Conservation (phyloP, 1,284 basidiomycete species). For the Porodaedalea pini region DNA sequence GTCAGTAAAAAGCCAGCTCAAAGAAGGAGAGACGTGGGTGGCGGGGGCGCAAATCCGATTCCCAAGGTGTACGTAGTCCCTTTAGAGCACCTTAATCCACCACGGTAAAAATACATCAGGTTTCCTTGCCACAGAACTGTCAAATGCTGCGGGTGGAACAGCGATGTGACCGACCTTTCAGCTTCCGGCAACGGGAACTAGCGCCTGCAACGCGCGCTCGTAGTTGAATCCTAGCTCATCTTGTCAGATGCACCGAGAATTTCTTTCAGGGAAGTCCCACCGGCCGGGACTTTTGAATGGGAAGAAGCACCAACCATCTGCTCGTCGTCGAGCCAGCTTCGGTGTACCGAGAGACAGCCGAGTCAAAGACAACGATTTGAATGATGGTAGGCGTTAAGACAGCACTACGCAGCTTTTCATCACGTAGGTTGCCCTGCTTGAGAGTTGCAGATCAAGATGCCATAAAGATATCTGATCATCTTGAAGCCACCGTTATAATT, state of each 20-base stretch:
- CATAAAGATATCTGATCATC: not conserved
- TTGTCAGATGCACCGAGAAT: not conserved
- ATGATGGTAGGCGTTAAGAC: not conserved
- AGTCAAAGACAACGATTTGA: not conserved
- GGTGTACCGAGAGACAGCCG: not conserved
- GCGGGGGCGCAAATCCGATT: not conserved
- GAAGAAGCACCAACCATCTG: not conserved
- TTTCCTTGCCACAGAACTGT: not conserved
- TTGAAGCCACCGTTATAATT: too few species aligned
- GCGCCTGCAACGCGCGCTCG: not conserved
- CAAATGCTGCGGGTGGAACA: not conserved
- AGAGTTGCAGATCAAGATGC: not conserved
- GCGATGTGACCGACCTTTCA: too few species aligned
- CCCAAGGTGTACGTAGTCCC: not conserved
- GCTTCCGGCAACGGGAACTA: not conserved
- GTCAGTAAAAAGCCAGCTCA: too few species aligned
- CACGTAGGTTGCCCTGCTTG: not conserved
- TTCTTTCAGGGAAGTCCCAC: not conserved
- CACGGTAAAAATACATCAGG: not conserved
- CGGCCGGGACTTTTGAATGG: not conserved
- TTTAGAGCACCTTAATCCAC: not conserved
- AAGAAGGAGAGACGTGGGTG: not conserved
- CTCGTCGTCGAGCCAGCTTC: not conserved
- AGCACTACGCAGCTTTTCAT: not conserved
- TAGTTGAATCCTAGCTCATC: not conserved